Evolutionary conservation across 768 basidiomycete species (phyloP).

Genomic region (Aureoboletus auriporus): DNA sequence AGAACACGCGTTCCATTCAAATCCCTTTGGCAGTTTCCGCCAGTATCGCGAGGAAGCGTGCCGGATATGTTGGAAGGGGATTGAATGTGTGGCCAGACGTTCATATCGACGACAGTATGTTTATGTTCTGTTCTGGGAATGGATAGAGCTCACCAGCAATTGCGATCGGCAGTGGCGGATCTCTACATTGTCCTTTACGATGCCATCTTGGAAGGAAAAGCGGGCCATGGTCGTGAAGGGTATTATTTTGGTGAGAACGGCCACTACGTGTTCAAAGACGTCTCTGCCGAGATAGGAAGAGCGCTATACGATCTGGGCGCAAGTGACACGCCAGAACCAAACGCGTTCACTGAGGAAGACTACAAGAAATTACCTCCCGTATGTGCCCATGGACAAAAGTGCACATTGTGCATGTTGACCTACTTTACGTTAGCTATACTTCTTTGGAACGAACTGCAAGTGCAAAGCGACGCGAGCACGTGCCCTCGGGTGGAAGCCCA

Average conservation of each 20-base stretch:
- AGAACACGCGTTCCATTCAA: constrained; percentile 53
- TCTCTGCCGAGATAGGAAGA: constrained; percentile 42
- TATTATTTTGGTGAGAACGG: constrained; percentile 53
- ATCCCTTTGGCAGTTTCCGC: constrained; percentile 47
- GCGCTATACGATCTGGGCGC: constrained; percentile 13
- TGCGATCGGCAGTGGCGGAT: constrained; percentile 21
- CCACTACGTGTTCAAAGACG: constrained; percentile 43
- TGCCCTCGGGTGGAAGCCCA: constrained; percentile 28
- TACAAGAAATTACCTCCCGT: constrained; percentile 2
- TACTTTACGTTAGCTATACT: constrained; percentile 7
- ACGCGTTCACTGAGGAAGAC: constrained; percentile 35
- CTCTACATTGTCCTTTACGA: constrained; percentile 43
- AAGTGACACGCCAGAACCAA: constrained; percentile 31
- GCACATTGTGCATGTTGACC: neutral
- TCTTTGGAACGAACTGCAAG: constrained; percentile 21
- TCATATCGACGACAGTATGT: constrained; percentile 44
- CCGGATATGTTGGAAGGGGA: constrained; percentile 56
- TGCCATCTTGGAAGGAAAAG: constrained; percentile 22
- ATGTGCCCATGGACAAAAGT: neutral
- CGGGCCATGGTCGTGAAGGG: constrained; percentile 38
- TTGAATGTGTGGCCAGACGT: constrained; percentile 60
- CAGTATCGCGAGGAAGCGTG: constrained; percentile 46
- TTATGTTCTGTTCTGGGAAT: neutral
- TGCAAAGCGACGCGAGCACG: constrained; percentile 17
- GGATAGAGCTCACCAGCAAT: neutral